Evolutionary conservation across 2,329 filamentous ascomycete genomes (phyloP), one percentile per base, ranked within the genome.

Genomic region (Pezicula carpinea): DNA sequence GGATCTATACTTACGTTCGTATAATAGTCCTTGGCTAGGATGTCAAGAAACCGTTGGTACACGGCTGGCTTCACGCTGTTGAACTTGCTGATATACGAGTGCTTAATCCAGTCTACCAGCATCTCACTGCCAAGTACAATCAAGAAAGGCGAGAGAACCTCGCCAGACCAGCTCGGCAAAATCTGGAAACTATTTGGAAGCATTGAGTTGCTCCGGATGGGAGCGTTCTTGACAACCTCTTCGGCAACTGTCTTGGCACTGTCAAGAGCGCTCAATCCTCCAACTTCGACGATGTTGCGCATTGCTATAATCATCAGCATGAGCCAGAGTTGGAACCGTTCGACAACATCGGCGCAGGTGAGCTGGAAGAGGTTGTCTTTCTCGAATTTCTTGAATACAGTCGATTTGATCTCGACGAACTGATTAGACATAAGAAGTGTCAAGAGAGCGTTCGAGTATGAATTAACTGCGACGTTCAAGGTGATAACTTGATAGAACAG

Each of bases 401-500:
- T 95, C 51, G 89, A 89, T 64, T 99, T 99, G 74, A 99, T 96
- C 69, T 99, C 93, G 36, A 99, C 93, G 60, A 99, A 99, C 63
- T 99, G 95, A 62, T 97, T 99, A 6, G 91, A 96, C 64, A 99
- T 81, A 2, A 99, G 75, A 1, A 99, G 78, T 0, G 93, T 96
- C 29, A 99, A 75, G 4, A 99, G 74, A 0, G 93, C 92, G 62
- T 99, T 99, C 0, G 91, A 96, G 67, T 99, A 99, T 0, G 92
- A 96, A 67, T 99, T 99, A 58, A 99, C 92, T 0, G 93, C 93
- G 3, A 99, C 95, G 54, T 99, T 99, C 45, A 99, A 78, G 0
- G 93, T 95, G 58, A 99, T 95, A 56, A 97, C 92, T 62, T 99
- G 93, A 65, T 96, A 97, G 67, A 99, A 97, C 1, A 99, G 74